These are phyloP conservation scores for Phytophthora idaei DNA, from an alignment of 352 stramenopile species.

Conservation along the genomic window DNA sequence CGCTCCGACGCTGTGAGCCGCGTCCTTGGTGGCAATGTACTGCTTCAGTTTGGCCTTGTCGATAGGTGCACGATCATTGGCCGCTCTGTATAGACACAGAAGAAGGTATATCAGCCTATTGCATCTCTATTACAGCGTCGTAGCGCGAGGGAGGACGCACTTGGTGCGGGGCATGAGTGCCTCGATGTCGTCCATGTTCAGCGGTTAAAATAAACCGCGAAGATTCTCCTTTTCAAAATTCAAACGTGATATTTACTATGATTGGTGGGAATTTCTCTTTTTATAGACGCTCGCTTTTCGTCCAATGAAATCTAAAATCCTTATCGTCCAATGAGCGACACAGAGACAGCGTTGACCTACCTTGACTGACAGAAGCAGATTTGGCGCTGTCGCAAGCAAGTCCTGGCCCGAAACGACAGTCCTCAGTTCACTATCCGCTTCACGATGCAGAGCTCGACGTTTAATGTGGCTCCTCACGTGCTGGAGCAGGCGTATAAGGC, in stretches of 20 bases:
- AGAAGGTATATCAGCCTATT: background rate
- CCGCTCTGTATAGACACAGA: slow-evolving; percentile 32
- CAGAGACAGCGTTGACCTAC: slow-evolving; percentile 25
- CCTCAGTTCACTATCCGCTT: background rate
- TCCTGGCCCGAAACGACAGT: slow-evolving; percentile 4
- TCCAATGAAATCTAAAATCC: slow-evolving; percentile 13
- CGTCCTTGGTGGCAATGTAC: slow-evolving; percentile 63
- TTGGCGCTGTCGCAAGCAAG: slow-evolving; percentile 15
- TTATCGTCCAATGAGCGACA: slow-evolving; percentile 28
- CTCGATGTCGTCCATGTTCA: slow-evolving; percentile 61
- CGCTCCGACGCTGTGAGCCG: slow-evolving; percentile 30
- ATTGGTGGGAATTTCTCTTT: slow-evolving; percentile 16
- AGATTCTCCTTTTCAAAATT: slow-evolving; percentile 26
- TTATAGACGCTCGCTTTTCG: slow-evolving; percentile 9
- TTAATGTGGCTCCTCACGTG: slow-evolving; percentile 72
- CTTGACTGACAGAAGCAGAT: slow-evolving; percentile 24
- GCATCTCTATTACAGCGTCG: background rate
- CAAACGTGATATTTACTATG: slow-evolving; percentile 4
- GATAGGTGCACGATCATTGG: slow-evolving; percentile 51
- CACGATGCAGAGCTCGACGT: slow-evolving; percentile 68
- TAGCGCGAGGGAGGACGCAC: slow-evolving; percentile 32
- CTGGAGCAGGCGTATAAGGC: slow-evolving; percentile 91
- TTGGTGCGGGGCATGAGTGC: slow-evolving; percentile 76
- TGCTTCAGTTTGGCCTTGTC: slow-evolving; percentile 58
- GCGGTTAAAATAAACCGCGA: background rate